Conservation (phyloP, 2,329 filamentous ascomycete genomes). For the Pseudogymnoascus verrucosus region DNA sequence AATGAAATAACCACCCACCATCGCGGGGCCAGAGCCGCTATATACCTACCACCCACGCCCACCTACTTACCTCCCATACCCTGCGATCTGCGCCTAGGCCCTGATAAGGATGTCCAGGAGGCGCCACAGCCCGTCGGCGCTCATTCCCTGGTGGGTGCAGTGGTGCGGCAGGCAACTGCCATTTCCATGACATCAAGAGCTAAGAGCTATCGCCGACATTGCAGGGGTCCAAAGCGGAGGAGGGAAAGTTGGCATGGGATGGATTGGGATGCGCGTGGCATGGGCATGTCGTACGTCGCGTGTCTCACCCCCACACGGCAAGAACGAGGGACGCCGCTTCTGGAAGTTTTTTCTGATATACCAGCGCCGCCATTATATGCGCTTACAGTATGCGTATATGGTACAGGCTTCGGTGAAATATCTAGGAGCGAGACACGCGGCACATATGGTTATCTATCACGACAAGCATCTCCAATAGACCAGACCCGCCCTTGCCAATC, state of each 20-base stretch:
- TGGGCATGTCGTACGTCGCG: background rate
- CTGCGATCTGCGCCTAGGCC: background rate
- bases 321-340: constrained; percentile 4
- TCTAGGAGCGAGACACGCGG: background rate
- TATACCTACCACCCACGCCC: background rate
- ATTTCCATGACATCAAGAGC: background rate
- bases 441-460: background rate
- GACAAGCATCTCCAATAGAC: background rate
- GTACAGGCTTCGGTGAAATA: background rate
- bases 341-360: background rate
- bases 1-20: background rate
- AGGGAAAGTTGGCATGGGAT: background rate
- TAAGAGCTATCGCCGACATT: background rate
- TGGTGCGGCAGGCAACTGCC: background rate
- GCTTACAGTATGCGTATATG: background rate
- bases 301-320: background rate
- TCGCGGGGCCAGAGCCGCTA: background rate
- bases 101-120: background rate
- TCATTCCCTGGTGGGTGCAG: background rate
- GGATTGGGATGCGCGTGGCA: background rate
- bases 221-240: background rate
- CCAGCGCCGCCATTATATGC: background rate
- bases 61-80: background rate
- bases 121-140: background rate
- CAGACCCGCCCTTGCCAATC: background rate